These are phyloP conservation scores for Fomitopsis palustris DNA, from an alignment of 1,284 basidiomycete species.

Conservation along the genomic window DNA sequence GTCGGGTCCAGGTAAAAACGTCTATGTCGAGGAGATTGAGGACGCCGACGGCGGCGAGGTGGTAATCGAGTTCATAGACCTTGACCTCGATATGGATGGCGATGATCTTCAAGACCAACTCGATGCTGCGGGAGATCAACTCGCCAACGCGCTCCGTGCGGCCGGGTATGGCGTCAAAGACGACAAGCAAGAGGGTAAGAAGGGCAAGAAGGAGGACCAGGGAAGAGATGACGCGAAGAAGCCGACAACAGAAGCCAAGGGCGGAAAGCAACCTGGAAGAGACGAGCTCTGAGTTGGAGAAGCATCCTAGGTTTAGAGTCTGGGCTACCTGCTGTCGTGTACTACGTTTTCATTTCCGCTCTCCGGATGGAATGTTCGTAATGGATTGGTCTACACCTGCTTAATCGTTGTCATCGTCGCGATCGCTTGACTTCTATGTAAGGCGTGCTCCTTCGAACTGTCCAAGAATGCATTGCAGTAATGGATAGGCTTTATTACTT, in stretches of 20 bases:
- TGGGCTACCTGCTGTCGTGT: not conserved
- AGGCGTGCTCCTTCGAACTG: not conserved
- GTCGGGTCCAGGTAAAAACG: constrained; percentile 27
- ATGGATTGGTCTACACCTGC: not conserved
- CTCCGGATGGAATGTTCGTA: not conserved
- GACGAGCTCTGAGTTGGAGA: constrained; percentile 36
- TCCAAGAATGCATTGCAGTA: constrained; percentile 4
- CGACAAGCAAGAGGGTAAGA: constrained; percentile 19
- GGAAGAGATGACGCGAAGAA: constrained; percentile 19
- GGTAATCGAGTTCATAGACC: constrained; percentile 49
- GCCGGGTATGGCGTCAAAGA: constrained; percentile 35
- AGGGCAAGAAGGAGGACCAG: constrained; percentile 12
- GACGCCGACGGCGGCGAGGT: constrained; percentile 51
- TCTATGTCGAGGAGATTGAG: constrained; percentile 35
- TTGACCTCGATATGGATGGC: constrained; percentile 18
- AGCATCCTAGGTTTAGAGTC: not conserved
- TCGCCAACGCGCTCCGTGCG: constrained; percentile 39
- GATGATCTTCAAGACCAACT: constrained; percentile 20
- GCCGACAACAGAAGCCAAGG: constrained; percentile 12
- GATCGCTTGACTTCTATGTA: not conserved
- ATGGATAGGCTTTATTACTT: constrained; percentile 28
- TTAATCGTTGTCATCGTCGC: not conserved
- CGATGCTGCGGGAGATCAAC: constrained; percentile 26
- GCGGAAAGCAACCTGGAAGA: constrained; percentile 25
- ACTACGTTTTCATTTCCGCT: not conserved